A percentile compares a stretch with the other conserved stretches of the same genome.
phyloP scores from a whole-genome alignment of 495 filamentous ascomycete genomes.

The Chaetomidium leptoderma region DNA sequence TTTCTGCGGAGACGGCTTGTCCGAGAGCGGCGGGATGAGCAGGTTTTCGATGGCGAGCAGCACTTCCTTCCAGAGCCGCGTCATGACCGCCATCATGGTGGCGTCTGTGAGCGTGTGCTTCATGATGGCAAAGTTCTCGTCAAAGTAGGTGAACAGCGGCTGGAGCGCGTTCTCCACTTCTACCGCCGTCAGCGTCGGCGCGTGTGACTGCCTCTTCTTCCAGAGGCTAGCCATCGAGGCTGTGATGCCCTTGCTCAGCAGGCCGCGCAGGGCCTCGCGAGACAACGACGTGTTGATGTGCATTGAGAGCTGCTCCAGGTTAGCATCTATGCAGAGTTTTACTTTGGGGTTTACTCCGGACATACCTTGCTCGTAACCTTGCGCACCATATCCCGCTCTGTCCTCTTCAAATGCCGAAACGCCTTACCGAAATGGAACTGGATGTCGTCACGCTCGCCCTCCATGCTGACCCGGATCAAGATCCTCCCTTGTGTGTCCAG shows the following conservation, averaged over 20 bases:
- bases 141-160: conserved; percentile 93
- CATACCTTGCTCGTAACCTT: conserved; percentile 95
- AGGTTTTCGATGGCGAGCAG: conserved; percentile 84
- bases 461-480: conserved; percentile 91
- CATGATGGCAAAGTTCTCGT: conserved; percentile 99
- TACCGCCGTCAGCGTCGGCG: conserved; percentile 56
- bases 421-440: conserved; percentile 98
- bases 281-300: conserved; percentile 92
- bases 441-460: conserved; percentile 96
- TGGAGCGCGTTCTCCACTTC: conserved; percentile 79
- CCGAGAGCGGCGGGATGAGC: conserved; percentile 89
- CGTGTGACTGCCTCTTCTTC: conserved; percentile 50
- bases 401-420: conserved; percentile 89
- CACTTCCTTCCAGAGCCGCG: conserved; percentile 95
- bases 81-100: conserved; percentile 97
- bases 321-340: conserved; percentile 19
- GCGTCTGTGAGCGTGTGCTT: conserved; percentile 88
- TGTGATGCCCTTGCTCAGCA: conserved; percentile 71
- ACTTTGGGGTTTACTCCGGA: too few species aligned
- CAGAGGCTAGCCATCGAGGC: conserved; percentile 80
- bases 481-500: conserved; percentile 92
- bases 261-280: conserved; percentile 65
- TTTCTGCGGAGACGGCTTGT: conserved; percentile 87
- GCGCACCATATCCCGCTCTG: conserved; percentile 95
- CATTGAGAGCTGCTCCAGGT: conserved; percentile 65